A percentile compares a stretch with the other conserved stretches of the same genome.
Evolutionary conservation across 495 filamentous ascomycete genomes (phyloP).

Genomic region (Talaromyces liani): DNA sequence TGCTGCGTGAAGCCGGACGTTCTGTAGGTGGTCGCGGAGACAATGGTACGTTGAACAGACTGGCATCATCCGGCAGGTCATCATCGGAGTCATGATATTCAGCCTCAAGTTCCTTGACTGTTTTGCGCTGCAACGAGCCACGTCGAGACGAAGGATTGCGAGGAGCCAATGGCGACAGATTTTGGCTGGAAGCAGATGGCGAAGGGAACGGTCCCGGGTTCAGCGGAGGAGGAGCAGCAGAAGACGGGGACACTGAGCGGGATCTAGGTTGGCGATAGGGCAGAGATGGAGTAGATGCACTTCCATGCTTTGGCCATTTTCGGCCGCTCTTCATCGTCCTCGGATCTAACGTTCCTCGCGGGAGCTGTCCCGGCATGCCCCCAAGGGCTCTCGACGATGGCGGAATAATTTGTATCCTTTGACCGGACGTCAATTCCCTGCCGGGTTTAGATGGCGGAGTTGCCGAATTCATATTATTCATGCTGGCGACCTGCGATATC

Average conservation of each 20-base stretch:
- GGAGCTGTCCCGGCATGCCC: slow-evolving; percentile 1
- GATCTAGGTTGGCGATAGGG: slow-evolving; percentile 1
- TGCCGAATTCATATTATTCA: neutral
- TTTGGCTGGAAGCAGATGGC: slow-evolving; percentile 26
- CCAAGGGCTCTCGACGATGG: slow-evolving; percentile 21
- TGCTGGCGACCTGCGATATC: neutral
- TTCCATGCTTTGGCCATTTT: neutral
- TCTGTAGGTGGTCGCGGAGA: slow-evolving; percentile 72
- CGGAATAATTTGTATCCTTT: slow-evolving; percentile 39
- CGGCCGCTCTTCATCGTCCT: slow-evolving; percentile 8
- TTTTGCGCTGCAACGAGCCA: slow-evolving; percentile 79
- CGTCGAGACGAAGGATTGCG: slow-evolving; percentile 16
- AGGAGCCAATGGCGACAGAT: slow-evolving; percentile 27
- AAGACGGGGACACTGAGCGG: slow-evolving; percentile 15
- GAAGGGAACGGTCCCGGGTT: slow-evolving; percentile 18
- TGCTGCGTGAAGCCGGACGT: slow-evolving; percentile 42
- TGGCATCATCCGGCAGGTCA: slow-evolving; percentile 84
- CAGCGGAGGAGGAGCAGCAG: neutral
- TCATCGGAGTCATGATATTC: slow-evolving; percentile 89
- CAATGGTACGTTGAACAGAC: slow-evolving; percentile 92
- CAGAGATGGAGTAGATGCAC: neutral
- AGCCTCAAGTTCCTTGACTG: slow-evolving; percentile 68
- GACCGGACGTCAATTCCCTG: slow-evolving; percentile 28
- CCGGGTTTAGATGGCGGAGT: neutral
- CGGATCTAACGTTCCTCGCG: slow-evolving; percentile 6